These are phyloP conservation scores for Allomyces macrogynus DNA, from an alignment of 192 early-diverging fungal genomes.

Conservation along the genomic window DNA sequence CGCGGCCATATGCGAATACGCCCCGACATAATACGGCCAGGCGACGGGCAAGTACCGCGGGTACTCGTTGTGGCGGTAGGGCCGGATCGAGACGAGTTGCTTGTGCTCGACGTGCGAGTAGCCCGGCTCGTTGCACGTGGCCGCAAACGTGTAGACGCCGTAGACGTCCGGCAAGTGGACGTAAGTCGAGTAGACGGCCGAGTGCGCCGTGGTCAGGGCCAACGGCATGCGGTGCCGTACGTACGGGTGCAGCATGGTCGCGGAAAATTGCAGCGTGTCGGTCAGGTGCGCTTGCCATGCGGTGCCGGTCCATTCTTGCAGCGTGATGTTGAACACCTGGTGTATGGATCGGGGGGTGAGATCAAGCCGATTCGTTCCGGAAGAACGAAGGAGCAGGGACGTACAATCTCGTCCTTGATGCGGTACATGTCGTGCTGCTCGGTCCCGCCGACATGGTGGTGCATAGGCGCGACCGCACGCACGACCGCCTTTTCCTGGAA, in stretches of 20 bases:
- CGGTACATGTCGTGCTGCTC: slow-evolving; percentile 62
- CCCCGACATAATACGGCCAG: slow-evolving; percentile 84
- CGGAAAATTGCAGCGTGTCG: slow-evolving; percentile 70
- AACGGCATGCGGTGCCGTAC: slow-evolving; percentile 49
- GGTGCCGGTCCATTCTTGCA: slow-evolving; percentile 57
- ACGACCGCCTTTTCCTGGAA: slow-evolving; percentile 83
- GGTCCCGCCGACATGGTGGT: slow-evolving; percentile 44
- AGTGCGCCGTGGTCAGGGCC: slow-evolving; percentile 5
- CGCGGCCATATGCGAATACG: slow-evolving; percentile 61
- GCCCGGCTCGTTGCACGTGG: slow-evolving; percentile 80
- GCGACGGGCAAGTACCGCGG: slow-evolving; percentile 76
- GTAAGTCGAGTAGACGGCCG: slow-evolving; percentile 17
- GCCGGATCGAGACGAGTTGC: slow-evolving; percentile 67
- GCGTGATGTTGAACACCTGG: slow-evolving; percentile 60
- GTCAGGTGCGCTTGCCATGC: slow-evolving; percentile 65
- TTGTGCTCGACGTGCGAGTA: slow-evolving; percentile 46
- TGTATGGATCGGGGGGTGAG: background rate
- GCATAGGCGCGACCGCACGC: slow-evolving; percentile 36
- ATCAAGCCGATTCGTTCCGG: background rate
- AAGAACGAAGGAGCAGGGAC: background rate
- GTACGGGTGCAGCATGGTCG: slow-evolving; percentile 95
- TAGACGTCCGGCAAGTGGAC: slow-evolving; percentile 79
- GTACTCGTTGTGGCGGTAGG: slow-evolving; percentile 89
- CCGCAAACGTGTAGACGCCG: slow-evolving; percentile 90
- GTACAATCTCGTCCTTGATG: slow-evolving; percentile 75